Evolutionary conservation across 2,329 filamentous ascomycete species (phyloP), one percentile per base, ranked within the genome.

Genomic region (Trichoderma cornu-damae): DNA sequence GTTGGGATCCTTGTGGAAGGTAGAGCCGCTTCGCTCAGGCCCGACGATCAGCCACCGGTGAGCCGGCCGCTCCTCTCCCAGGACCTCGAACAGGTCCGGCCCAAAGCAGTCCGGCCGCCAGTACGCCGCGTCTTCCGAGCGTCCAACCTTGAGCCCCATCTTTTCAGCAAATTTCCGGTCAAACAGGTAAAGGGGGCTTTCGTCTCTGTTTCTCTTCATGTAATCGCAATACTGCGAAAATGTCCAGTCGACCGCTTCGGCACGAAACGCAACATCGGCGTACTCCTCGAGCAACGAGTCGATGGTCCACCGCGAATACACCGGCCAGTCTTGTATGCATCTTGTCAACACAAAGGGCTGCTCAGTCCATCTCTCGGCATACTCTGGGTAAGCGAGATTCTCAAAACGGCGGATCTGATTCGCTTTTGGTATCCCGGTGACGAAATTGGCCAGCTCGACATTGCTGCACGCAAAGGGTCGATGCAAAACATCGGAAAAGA

Each of bases 31-130:
- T 58, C 91, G 80, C 61, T 86, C 84, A 1, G 93, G 91, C 0
- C 93, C 92, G 62, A 96, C 81, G 66, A 97, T 96, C 61, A 97
- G 79, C 94, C 93, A 97, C 60, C 91, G 85, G 67, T 90, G 87
- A 61, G 96, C 91, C 2, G 93, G 93, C 53, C 93, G 82, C 68
- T 95, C 84, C 12, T 80, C 69, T 8, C 87, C 89, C 0, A 97
- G 78, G 6, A 94, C 82, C 46, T 85, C 83, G 67, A 97, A 96
- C 16, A 95, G 76, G 68, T 97, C 93, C 50, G 88, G 82, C 0
- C 90, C 90, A 69, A 97, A 96, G 69, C 89, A 95, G 14, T 83
- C 76, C 0, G 93, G 92, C 12, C 84, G 83, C 84, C 86, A 90
- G 72, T 96, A 97, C 6, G 85, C 74, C 3, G 75, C 71, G 5